phyloP scores from a whole-genome alignment of 306 rosid species.

The Castanea mollissima region DNA sequence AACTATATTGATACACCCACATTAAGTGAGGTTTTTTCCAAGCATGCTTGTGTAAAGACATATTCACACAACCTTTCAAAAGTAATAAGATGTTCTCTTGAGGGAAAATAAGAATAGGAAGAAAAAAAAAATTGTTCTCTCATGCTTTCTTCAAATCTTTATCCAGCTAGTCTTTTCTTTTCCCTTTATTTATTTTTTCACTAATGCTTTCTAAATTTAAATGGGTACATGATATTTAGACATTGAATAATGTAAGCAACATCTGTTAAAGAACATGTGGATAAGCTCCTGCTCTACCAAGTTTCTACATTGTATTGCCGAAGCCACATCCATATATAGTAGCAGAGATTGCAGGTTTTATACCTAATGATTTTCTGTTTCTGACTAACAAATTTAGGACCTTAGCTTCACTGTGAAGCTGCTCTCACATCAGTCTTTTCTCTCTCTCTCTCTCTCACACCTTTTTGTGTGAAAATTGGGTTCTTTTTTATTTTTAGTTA shows the following conservation, averaged over 20 bases:
- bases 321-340: conserved; percentile 52
- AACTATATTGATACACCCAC: no score
- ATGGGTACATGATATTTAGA: no score
- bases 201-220: no score
- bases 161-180: no score
- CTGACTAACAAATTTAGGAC: conserved; percentile 16
- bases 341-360: conserved; percentile 37
- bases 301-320: conserved; percentile 44
- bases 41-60: no score
- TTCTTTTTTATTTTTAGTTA: background rate
- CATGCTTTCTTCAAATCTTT: no score
- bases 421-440: conserved; percentile 19
- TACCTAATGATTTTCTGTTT: conserved; percentile 43
- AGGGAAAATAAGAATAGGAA: no score
- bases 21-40: no score
- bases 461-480: conserved; percentile 27
- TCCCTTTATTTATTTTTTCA: no score
- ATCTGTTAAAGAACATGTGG: conserved; percentile 9
- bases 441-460: conserved; percentile 10
- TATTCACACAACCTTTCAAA: no score
- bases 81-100: no score
- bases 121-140: no score
- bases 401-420: conserved; percentile 23
- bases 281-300: conserved; percentile 27
- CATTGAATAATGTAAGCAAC: conserved; percentile 22